Percentiles rank a stretch among this genome's conserved stretches.
Evolutionary conservation across 345 rosid species (phyloP).

Genomic region (Populus euphratica): DNA sequence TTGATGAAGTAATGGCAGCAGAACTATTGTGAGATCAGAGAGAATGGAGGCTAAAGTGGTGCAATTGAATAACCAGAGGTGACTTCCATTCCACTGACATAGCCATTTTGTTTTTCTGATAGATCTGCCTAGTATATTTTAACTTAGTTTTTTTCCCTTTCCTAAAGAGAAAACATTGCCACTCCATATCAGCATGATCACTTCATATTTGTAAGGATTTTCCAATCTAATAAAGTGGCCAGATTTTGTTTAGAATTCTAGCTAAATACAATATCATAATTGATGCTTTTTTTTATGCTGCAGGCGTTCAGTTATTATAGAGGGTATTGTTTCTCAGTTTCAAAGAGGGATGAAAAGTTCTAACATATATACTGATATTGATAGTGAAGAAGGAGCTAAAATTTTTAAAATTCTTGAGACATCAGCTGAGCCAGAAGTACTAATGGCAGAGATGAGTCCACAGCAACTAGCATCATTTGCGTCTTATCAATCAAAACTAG

Average conservation of each 20-base stretch:
- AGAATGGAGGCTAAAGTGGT: constrained; percentile 60
- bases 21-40: constrained; percentile 80
- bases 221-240: background rate
- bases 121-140: background rate
- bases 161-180: background rate
- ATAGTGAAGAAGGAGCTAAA: constrained; percentile 84
- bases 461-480: constrained; percentile 73
- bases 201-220: background rate
- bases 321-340: constrained; percentile 62
- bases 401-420: constrained; percentile 65
- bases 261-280: background rate
- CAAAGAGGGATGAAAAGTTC: constrained; percentile 42
- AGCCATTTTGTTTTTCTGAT: background rate
- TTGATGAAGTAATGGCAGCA: constrained; percentile 48
- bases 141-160: background rate
- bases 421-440: constrained; percentile 84
- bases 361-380: constrained; percentile 48
- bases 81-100: constrained; percentile 3
- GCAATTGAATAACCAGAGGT: constrained; percentile 53
- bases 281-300: constrained; percentile 15
- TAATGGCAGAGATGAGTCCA: constrained; percentile 91
- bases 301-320: constrained; percentile 68
- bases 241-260: background rate
- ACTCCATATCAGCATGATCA: background rate
- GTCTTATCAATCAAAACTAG: constrained; percentile 60